These are phyloP conservation scores for Tilletia setariae DNA, from an alignment of 1,284 basidiomycete genomes.

Conservation along the genomic window DNA sequence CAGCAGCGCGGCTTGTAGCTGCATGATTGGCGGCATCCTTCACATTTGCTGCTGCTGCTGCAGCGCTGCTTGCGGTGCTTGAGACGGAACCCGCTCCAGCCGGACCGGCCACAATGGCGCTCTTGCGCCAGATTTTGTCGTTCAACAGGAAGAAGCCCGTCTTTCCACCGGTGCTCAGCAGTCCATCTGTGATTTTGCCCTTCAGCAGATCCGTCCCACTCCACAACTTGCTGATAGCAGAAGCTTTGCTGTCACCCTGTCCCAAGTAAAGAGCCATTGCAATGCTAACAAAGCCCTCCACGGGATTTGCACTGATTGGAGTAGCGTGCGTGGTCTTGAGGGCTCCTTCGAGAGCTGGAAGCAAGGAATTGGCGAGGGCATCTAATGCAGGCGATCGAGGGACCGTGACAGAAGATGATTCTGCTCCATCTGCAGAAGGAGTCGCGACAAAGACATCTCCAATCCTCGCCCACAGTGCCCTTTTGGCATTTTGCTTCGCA, in stretches of 20 bases:
- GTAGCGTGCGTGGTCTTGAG: slow-evolving; percentile 43
- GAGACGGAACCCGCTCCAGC: slow-evolving; percentile 8
- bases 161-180: slow-evolving; percentile 28
- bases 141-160: slow-evolving; percentile 51
- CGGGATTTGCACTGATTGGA: slow-evolving; percentile 41
- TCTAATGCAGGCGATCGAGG: slow-evolving; percentile 25
- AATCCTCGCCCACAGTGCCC: slow-evolving; percentile 34
- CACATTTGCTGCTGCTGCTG: not conserved
- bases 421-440: slow-evolving; percentile 10
- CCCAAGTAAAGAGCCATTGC: not conserved
- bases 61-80: slow-evolving; percentile 19
- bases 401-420: not conserved
- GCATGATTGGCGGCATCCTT: slow-evolving; percentile 29
- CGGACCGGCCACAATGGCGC: slow-evolving; percentile 41
- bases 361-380: slow-evolving; percentile 36
- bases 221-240: slow-evolving; percentile 16
- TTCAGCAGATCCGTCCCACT: slow-evolving; percentile 18
- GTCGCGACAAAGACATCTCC: slow-evolving; percentile 35
- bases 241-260: not conserved
- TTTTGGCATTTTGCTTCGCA: slow-evolving; percentile 34
- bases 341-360: slow-evolving; percentile 41
- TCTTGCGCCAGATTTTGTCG: slow-evolving; percentile 47
- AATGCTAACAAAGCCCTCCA: slow-evolving; percentile 34
- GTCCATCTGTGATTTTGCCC: slow-evolving; percentile 28
- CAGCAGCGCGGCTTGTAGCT: slow-evolving; percentile 30